Conservation (phyloP, 1,284 basidiomycete genomes). For the Heterobasidion parviporum region DNA sequence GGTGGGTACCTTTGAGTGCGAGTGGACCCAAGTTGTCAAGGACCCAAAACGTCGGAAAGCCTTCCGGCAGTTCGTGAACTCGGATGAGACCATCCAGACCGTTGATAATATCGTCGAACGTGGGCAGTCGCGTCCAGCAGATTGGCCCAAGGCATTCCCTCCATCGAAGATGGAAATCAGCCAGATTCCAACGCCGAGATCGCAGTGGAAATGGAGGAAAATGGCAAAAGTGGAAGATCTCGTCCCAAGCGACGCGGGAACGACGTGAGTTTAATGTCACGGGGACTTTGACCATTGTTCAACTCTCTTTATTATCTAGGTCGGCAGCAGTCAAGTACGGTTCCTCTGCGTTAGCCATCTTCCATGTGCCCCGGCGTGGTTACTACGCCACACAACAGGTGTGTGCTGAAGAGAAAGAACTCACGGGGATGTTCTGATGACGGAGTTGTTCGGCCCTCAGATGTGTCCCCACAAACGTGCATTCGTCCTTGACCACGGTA, state of each 20-base stretch:
- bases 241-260: background rate
- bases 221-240: background rate
- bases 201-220: background rate
- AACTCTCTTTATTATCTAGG: background rate
- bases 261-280: background rate
- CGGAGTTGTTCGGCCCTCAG: background rate
- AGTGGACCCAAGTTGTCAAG: background rate
- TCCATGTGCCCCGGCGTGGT: background rate
- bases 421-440: background rate
- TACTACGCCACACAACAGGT: slow-evolving; percentile 1
- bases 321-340: background rate
- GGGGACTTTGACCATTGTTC: background rate
- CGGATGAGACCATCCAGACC: background rate
- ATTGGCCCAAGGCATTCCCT: background rate
- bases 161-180: background rate
- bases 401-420: background rate
- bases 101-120: background rate
- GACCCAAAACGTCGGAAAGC: background rate
- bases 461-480: background rate
- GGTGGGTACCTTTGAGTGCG: background rate
- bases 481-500: slow-evolving; percentile 1
- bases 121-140: background rate
- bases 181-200: background rate
- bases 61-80: background rate
- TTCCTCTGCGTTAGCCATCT: background rate